Base-by-base conservation (phyloP, 2,329 filamentous ascomycete species). In the Bisporella sp. region DNA sequence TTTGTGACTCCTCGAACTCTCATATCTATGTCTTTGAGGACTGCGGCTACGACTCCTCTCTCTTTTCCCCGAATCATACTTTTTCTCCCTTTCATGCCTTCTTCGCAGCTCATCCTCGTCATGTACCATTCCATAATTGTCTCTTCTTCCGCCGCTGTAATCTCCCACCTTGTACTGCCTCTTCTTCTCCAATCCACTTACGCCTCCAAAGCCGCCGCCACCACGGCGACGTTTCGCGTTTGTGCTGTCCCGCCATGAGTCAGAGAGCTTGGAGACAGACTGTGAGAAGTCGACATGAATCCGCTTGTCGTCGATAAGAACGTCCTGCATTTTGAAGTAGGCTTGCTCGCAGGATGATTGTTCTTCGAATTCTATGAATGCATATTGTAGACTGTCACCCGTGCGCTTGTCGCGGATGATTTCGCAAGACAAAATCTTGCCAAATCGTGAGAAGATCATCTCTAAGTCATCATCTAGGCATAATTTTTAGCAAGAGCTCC, bases 271-370 rank as follows among this genome's bases (percentile, higher is more conserved):
- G 55, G 84, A 80, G 54, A 91, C 93, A 65, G 89, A 96, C 71
- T 99, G 93, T 8, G 91, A 96, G 69, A 99, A 99, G 70, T 99
- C 93, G 50, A 99, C 93, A 64, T 99, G 93, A 56, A 99, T 99
- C 41, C 93, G 85, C 57, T 96, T 88, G 62, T 99, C 93, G 63
- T 99, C 93, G 57, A 99, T 97, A 49, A 99, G 73, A 1, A 97
- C 92, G 2, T 86, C 89, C 67, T 99, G 90, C 93, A 99, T 99
- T 71, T 99, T 99, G 73, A 95, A 93, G 64, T 96, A 99, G 3
- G 93, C 93, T 47, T 88, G 82, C 70, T 99, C 93, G 67, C 93
- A 97, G 48, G 92, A 87, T 58, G 85, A 81, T 70, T 96, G 93
- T 49, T 95, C 87, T 52, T 92, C 88, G 62, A 92, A 99, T 66